Conservation (phyloP, 2,329 filamentous ascomycete species). For the Colletotrichum sp. region DNA sequence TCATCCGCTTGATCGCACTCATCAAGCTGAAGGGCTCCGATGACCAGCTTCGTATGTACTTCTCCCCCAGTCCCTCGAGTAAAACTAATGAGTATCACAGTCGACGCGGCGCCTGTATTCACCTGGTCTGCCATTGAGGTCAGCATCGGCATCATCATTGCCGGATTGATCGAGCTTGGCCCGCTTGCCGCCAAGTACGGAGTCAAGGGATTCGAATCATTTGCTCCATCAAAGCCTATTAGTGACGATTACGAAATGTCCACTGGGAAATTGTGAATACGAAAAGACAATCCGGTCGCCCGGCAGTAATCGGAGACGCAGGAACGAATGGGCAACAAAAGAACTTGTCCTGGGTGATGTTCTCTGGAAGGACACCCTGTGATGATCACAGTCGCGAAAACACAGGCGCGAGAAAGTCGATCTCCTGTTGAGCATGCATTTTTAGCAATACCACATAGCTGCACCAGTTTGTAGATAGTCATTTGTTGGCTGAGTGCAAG, state of each 20-base stretch:
- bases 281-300: neutral
- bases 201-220: slow-evolving; percentile 3
- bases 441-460: neutral
- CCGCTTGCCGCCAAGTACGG: slow-evolving; percentile 9
- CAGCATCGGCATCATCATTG: slow-evolving; percentile 11
- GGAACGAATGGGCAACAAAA: neutral
- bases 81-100: neutral
- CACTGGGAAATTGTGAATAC: neutral
- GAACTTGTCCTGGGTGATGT: neutral
- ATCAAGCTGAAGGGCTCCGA: neutral
- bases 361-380: neutral
- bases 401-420: neutral
- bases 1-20: slow-evolving; percentile 1
- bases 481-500: neutral
- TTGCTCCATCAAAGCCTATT: neutral
- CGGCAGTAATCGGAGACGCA: neutral
- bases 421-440: neutral
- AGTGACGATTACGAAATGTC: neutral
- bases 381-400: neutral
- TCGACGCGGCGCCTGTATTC: slow-evolving; percentile 9
- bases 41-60: neutral
- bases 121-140: slow-evolving; percentile 12
- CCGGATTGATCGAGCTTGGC: slow-evolving; percentile 6
- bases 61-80: accelerated
- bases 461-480: neutral